A percentile compares a stretch with the other conserved stretches of the same genome.
These are phyloP conservation scores for Boehmeria nivea DNA, from an alignment of 306 rosid species.

Conservation along the genomic window DNA sequence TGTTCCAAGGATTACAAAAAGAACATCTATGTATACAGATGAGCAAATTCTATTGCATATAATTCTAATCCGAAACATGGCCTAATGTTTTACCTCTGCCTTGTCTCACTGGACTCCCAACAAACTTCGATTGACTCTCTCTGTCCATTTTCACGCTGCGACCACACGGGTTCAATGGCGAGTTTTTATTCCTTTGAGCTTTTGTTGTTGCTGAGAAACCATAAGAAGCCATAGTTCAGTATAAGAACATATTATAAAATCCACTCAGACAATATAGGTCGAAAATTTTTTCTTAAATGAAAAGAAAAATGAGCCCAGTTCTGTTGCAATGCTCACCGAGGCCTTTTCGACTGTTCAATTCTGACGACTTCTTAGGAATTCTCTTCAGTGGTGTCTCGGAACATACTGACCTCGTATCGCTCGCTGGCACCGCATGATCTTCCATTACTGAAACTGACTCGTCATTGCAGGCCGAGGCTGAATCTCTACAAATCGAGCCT, in stretches of 20 bases:
- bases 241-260: no score
- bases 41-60: slow-evolving; percentile 20
- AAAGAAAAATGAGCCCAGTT: no score
- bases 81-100: slow-evolving; percentile 23
- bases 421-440: slow-evolving; percentile 28
- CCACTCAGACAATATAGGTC: no score
- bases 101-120: slow-evolving; percentile 29
- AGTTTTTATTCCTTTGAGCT: slow-evolving; percentile 5
- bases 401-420: slow-evolving; percentile 31
- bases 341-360: slow-evolving; percentile 31
- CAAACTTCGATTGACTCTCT: slow-evolving; percentile 24
- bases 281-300: no score
- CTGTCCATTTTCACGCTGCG: slow-evolving; percentile 26
- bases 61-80: slow-evolving; percentile 27
- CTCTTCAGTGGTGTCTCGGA: slow-evolving; percentile 42
- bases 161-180: slow-evolving; percentile 24
- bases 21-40: background rate
- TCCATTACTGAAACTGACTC: slow-evolving; percentile 31
- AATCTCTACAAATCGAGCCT: slow-evolving; percentile 22
- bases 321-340: slow-evolving; percentile 70
- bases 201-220: slow-evolving; percentile 17
- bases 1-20: slow-evolving; percentile 13
- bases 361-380: slow-evolving; percentile 26
- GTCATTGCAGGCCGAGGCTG: slow-evolving; percentile 8
- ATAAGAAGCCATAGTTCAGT: background rate